Evolutionary conservation across 2,329 filamentous ascomycete genomes (phyloP).

Genomic region (Aspergillus sp.): DNA sequence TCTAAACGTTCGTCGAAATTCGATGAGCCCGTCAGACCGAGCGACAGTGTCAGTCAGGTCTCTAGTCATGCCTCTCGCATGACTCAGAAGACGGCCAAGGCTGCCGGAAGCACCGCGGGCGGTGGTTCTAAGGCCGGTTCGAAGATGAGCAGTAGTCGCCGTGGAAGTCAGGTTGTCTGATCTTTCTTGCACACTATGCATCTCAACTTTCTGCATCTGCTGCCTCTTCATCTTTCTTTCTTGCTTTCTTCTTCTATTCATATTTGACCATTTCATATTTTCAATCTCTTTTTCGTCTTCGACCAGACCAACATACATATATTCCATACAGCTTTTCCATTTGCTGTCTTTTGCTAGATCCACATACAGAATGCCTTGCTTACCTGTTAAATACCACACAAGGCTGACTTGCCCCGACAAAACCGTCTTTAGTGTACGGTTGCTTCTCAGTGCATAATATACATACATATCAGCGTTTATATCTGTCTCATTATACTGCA

Average conservation of each 20-base stretch:
- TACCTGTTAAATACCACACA: not conserved
- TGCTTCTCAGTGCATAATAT: not conserved
- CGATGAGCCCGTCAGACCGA: constrained; percentile 43
- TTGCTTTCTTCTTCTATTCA: not conserved
- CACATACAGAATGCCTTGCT: not conserved
- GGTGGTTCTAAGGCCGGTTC: constrained; percentile 29
- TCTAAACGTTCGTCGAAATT: constrained; percentile 41
- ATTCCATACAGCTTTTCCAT: not conserved
- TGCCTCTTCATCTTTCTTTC: constrained; percentile 3
- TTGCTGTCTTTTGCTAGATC: not conserved
- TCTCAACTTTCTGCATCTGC: constrained; percentile 11
- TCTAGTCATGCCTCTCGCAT: constrained; percentile 33
- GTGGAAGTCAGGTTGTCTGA: constrained; percentile 34
- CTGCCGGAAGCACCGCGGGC: constrained; percentile 29
- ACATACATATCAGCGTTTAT: not conserved
- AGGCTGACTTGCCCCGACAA: not conserved
- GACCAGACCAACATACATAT: not conserved
- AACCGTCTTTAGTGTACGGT: not conserved
- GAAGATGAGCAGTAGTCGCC: constrained; percentile 34
- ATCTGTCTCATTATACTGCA: not conserved
- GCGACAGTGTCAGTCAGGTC: constrained; percentile 47
- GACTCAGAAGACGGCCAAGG: constrained; percentile 40
- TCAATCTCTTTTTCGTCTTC: not conserved
- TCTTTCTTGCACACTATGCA: not conserved
- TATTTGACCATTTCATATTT: not conserved